A percentile compares a stretch with the other conserved stretches of the same genome.
These are phyloP conservation scores for Candida gigantensis DNA, from an alignment of 1,139 yeast species.

Conservation along the genomic window DNA sequence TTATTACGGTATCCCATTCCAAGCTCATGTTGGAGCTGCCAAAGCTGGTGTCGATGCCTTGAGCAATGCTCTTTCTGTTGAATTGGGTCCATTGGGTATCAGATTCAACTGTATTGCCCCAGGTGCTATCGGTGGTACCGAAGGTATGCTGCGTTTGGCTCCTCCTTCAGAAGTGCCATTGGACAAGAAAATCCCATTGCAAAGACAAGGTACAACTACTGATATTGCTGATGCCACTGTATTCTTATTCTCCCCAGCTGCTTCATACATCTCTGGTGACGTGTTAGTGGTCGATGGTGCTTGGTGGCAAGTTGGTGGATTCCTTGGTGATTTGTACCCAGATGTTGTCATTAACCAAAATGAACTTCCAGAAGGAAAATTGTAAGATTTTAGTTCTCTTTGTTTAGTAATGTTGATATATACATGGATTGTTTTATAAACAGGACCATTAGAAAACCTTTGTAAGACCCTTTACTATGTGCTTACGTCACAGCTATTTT, in stretches of 20 bases:
- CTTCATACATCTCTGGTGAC: conserved; percentile 75
- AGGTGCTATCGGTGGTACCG: conserved; percentile 82
- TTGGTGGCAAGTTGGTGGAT: conserved; percentile 74
- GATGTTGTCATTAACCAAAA: conserved; percentile 28
- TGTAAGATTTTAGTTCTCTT: too few species aligned
- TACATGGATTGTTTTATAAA: too few species aligned
- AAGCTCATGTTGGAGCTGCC: conserved; percentile 90
- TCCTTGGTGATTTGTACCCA: conserved; percentile 37
- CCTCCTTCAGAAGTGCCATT: conserved; percentile 39
- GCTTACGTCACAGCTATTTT: too few species aligned
- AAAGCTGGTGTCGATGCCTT: conserved; percentile 94
- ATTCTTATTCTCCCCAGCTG: conserved; percentile 80
- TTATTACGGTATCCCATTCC: conserved; percentile 88
- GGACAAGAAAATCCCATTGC: conserved; percentile 63
- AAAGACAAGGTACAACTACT: conserved; percentile 67
- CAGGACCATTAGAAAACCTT: too few species aligned
- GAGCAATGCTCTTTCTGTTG: conserved; percentile 83
- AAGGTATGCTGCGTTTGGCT: conserved; percentile 68
- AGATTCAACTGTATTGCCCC: conserved; percentile 88
- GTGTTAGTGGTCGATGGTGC: conserved; percentile 88
- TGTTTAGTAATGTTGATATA: too few species aligned
- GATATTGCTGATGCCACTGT: conserved; percentile 93
- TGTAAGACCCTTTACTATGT: too few species aligned
- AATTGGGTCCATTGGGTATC: conserved; percentile 86
- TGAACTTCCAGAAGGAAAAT: conserved; percentile 20